Conservation (phyloP, 352 stramenopile genomes). For the Phytopythium ostracodes region DNA sequence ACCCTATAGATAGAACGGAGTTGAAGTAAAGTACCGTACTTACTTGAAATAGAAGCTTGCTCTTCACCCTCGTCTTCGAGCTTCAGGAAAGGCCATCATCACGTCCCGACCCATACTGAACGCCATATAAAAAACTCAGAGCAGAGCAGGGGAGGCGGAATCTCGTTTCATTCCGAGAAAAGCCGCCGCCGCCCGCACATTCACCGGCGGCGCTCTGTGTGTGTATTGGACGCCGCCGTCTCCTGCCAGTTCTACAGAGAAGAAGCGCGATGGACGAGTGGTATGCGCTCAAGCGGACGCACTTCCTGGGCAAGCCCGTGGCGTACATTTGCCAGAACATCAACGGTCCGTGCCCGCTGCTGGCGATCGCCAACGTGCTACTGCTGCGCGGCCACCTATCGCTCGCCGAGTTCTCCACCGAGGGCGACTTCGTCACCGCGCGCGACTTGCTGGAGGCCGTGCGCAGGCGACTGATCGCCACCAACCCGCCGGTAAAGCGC, state of each 20-base stretch:
- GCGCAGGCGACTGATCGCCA: conserved; percentile 78
- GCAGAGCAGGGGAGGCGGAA: neutral
- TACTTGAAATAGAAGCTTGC: conserved; percentile 3
- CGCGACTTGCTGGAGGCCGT: conserved; percentile 91
- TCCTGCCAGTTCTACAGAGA: neutral
- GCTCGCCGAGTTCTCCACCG: conserved; percentile 56
- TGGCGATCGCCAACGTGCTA: conserved; percentile 96
- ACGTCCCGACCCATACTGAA: neutral
- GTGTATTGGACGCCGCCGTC: neutral
- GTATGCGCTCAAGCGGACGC: conserved; percentile 76
- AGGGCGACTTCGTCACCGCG: conserved; percentile 79
- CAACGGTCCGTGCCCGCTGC: conserved; percentile 97
- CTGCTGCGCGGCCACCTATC: conserved; percentile 89
- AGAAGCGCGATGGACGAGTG: conserved; percentile 38
- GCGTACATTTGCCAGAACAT: conserved; percentile 96
- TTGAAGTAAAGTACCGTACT: neutral
- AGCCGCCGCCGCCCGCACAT: no score
- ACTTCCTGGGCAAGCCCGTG: conserved; percentile 78
- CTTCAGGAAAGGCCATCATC: neutral
- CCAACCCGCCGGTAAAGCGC: conserved; percentile 59
- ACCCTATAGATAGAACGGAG: neutral
- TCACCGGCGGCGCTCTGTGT: neutral
- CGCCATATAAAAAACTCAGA: neutral
- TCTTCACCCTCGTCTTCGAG: conserved; percentile 1
- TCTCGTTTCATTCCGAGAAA: neutral